These are phyloP conservation scores for Colletotrichum plurivorum DNA, from an alignment of 2,329 filamentous ascomycete genomes.

Conservation along the genomic window DNA sequence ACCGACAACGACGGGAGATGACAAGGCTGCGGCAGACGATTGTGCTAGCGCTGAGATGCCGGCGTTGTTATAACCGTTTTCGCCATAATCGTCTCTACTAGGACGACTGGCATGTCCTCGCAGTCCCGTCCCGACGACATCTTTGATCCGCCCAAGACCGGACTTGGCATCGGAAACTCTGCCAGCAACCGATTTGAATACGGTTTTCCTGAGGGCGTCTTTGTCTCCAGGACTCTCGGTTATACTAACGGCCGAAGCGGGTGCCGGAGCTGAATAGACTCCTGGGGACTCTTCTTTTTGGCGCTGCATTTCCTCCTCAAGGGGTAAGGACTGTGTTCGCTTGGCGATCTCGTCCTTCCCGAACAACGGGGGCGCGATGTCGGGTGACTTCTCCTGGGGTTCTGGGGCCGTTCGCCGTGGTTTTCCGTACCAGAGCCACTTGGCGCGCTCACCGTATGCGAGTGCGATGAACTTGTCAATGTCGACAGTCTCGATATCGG, in stretches of 20 bases:
- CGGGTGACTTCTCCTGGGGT: conserved; percentile 62
- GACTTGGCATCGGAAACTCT: conserved; percentile 86
- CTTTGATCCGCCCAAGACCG: conserved; percentile 87
- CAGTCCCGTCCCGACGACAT: conserved; percentile 78
- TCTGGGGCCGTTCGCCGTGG: conserved; percentile 74
- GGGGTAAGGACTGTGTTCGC: conserved; percentile 64
- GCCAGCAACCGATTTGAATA: conserved; percentile 85
- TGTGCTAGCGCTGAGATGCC: conserved; percentile 54
- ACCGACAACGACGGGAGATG: conserved; percentile 57
- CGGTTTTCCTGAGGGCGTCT: conserved; percentile 72
- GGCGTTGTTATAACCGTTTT: conserved; percentile 50
- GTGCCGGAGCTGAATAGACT: conserved; percentile 59
- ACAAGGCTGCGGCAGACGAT: conserved; percentile 48
- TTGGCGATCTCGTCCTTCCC: conserved; percentile 68
- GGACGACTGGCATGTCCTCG: conserved; percentile 67
- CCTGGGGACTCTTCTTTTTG: conserved; percentile 61
- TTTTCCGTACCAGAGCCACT: conserved; percentile 97
- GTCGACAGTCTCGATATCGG: conserved; percentile 92
- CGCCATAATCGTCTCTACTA: conserved; percentile 70
- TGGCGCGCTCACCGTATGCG: conserved; percentile 84
- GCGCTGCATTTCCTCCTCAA: conserved; percentile 65
- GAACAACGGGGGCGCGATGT: conserved; percentile 64
- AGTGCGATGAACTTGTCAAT: conserved; percentile 86
- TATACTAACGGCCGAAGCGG: conserved; percentile 62
- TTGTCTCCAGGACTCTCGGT: conserved; percentile 66